Percentiles rank a stretch among this genome's conserved stretches.
Evolutionary conservation across 2,329 filamentous ascomycete genomes (phyloP).

Genomic region (Sporothrix sp.): DNA sequence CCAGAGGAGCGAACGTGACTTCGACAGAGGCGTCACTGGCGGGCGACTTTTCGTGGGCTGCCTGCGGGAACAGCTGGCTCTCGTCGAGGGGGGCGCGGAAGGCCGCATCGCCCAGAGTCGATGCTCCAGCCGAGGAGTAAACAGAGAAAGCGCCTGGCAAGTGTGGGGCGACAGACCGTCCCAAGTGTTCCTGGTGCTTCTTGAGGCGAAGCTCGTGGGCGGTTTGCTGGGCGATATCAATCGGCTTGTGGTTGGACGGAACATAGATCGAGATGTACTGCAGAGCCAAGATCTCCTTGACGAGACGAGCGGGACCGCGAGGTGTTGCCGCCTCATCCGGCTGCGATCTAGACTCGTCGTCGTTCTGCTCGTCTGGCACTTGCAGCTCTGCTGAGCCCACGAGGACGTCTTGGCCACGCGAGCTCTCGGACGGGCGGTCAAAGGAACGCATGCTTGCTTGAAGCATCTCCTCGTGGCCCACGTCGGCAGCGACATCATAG

Average conservation of each 20-base stretch:
- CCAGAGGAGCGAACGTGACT: slow-evolving; percentile 41
- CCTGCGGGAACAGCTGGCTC: slow-evolving; percentile 4
- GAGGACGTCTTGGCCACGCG: not conserved
- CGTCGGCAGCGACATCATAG: too few relatives aligned
- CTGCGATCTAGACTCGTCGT: slow-evolving; percentile 11
- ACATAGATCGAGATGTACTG: slow-evolving; percentile 44
- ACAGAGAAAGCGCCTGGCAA: slow-evolving; percentile 54
- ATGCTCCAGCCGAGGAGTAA: slow-evolving; percentile 22
- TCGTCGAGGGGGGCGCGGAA: slow-evolving; percentile 15
- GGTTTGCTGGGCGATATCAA: slow-evolving; percentile 25
- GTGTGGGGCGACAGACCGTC: slow-evolving; percentile 37
- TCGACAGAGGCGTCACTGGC: slow-evolving; percentile 34
- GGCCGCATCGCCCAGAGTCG: not conserved
- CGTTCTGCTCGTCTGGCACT: not conserved
- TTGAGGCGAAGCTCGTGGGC: not conserved
- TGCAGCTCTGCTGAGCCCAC: too few relatives aligned
- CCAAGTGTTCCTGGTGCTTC: slow-evolving; percentile 19
- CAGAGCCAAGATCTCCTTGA: slow-evolving; percentile 45
- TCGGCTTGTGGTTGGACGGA: slow-evolving; percentile 39
- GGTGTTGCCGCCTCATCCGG: slow-evolving; percentile 39
- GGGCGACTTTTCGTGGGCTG: not conserved
- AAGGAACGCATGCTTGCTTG: not conserved
- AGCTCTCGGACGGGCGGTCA: not conserved
- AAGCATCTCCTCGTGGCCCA: not conserved
- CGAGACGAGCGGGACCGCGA: slow-evolving; percentile 42